Conservation (phyloP, 768 basidiomycete genomes). For the Boletellus sp. region DNA sequence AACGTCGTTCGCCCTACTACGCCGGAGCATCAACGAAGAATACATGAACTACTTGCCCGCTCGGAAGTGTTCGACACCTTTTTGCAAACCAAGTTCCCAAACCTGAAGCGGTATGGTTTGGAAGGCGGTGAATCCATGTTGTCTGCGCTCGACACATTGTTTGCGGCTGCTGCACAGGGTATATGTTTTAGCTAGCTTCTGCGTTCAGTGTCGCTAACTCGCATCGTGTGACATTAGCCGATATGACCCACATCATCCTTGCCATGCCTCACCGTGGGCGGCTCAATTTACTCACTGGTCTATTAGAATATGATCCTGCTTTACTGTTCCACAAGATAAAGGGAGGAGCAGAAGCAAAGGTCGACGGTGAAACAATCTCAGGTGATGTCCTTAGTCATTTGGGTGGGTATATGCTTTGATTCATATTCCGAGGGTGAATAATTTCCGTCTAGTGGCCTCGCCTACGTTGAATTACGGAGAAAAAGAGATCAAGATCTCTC, state of each 20-base stretch:
- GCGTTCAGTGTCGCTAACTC: neutral
- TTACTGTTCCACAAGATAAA: conserved; percentile 86
- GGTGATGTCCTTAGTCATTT: conserved; percentile 91
- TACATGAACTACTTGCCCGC: conserved; percentile 63
- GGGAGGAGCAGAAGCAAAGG: conserved; percentile 61
- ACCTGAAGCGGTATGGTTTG: conserved; percentile 80
- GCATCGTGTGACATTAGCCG: conserved; percentile 38
- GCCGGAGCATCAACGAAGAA: conserved; percentile 47
- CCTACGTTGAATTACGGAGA: conserved; percentile 56
- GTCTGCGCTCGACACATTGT: conserved; percentile 77
- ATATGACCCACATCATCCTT: conserved; percentile 67
- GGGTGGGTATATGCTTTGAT: conserved; percentile 36
- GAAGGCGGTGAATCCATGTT: conserved; percentile 96
- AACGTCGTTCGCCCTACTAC: conserved; percentile 29
- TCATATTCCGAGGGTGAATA: neutral
- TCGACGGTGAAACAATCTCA: conserved; percentile 60
- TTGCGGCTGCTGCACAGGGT: conserved; percentile 63
- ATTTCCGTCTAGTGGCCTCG: conserved; percentile 50
- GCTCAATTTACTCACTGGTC: conserved; percentile 77
- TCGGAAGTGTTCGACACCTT: conserved; percentile 86
- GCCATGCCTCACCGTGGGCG: conserved; percentile 89
- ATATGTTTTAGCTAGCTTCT: conserved; percentile 1
- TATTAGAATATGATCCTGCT: conserved; percentile 62
- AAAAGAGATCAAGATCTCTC: conserved; percentile 58
- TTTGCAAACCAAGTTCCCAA: conserved; percentile 84